Conservation (phyloP, 805 yeast genomes). For the Candida peoriensis region DNA sequence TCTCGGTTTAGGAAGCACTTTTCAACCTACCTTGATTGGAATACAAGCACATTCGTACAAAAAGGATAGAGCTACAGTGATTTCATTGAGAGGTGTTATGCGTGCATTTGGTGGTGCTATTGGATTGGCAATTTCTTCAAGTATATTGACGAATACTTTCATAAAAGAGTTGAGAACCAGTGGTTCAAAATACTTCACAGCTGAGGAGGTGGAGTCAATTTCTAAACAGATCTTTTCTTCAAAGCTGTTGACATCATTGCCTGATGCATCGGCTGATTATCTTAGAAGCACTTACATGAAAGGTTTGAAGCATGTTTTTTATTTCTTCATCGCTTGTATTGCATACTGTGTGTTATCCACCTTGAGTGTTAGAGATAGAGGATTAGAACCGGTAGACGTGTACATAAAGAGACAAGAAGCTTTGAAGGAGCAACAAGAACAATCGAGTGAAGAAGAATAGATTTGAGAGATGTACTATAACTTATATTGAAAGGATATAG, state of each 20-base stretch:
- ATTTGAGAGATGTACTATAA: neutral
- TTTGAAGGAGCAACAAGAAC: too few relatives aligned
- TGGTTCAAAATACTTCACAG: neutral
- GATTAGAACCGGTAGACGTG: constrained; percentile 3
- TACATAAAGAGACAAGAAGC: neutral
- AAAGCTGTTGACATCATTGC: neutral
- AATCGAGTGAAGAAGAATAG: neutral
- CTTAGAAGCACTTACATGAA: constrained; percentile 1
- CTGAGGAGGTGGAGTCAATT: neutral
- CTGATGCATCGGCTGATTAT: neutral
- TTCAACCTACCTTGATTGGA: constrained; percentile 30
- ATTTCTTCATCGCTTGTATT: constrained; percentile 3
- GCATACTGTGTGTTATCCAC: constrained; percentile 2
- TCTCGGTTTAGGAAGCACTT: constrained; percentile 26
- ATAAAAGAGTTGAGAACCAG: neutral
- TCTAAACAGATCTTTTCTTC: constrained; percentile 1
- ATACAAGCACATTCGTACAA: constrained; percentile 48
- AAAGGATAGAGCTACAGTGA: constrained; percentile 52
- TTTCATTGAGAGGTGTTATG: constrained; percentile 48
- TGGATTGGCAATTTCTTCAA: constrained; percentile 41
- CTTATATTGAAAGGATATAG: neutral
- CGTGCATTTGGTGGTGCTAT: constrained; percentile 56
- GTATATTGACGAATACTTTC: constrained; percentile 8
- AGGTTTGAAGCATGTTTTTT: constrained; percentile 1
- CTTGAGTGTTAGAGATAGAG: neutral